These are phyloP conservation scores for Colletotrichum lentis DNA, from an alignment of 2,329 filamentous ascomycete species.

Conservation along the genomic window DNA sequence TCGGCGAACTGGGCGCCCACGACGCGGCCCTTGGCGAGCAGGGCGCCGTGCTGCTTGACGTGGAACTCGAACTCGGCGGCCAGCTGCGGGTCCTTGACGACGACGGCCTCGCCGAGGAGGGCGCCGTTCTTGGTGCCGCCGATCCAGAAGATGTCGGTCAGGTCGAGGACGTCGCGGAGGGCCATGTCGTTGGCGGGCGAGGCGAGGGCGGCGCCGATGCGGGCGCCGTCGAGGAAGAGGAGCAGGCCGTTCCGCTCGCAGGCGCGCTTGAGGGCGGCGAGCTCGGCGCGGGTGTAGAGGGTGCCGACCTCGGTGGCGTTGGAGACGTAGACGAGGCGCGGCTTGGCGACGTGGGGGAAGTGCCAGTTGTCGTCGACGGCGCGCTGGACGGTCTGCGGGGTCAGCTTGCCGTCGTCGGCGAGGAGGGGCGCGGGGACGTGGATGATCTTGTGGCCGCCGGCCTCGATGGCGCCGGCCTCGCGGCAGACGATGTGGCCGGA, in stretches of 20 bases:
- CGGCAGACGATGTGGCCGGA: conserved; percentile 59
- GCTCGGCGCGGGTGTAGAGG: conserved; percentile 54
- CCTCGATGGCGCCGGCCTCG: conserved; percentile 61
- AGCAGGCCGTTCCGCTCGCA: conserved; percentile 54
- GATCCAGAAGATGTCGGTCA: conserved; percentile 64
- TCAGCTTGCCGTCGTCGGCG: conserved; percentile 55
- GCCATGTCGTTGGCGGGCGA: conserved; percentile 55
- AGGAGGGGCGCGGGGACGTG: conserved; percentile 49
- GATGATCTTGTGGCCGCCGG: conserved; percentile 62
- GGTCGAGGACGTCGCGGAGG: conserved; percentile 54
- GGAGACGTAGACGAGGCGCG: conserved; percentile 60
- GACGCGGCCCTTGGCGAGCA: conserved; percentile 59
- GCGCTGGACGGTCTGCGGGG: conserved; percentile 51
- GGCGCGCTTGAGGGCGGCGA: conserved; percentile 52
- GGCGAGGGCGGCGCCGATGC: conserved; percentile 52
- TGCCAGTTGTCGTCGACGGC: conserved; percentile 59
- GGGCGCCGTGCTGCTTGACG: conserved; percentile 60
- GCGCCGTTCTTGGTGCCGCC: conserved; percentile 62
- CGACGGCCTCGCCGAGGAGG: conserved; percentile 59
- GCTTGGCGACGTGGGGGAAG: conserved; percentile 61
- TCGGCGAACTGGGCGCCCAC: conserved; percentile 60
- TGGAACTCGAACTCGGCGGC: conserved; percentile 60
- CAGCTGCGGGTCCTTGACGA: conserved; percentile 53
- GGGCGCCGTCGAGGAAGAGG: conserved; percentile 58
- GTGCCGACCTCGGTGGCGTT: conserved; percentile 62